Evolutionary conservation across 1,139 yeast species (phyloP), one percentile per base, ranked within the genome.

Genomic region (Taiozyma sp.): DNA sequence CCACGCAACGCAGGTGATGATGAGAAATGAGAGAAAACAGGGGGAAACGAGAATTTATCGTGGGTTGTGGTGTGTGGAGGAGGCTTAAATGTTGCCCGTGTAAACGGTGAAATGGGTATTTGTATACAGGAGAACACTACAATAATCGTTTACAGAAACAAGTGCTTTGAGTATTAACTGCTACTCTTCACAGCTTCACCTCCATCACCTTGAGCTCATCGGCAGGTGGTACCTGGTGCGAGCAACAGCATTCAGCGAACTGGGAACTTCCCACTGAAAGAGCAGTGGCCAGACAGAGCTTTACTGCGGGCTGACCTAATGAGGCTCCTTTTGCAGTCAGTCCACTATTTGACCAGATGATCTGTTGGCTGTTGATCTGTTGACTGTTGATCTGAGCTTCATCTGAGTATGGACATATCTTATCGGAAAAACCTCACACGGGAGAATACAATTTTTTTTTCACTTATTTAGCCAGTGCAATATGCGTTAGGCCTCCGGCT

Each of bases 1-100:
- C 49, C 49, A 47, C 49, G 49, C 49, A 47, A 47, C 49, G 46
- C 41, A 37, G 41, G 41, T 37, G 41, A 37, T 37, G 41, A 37
- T 16, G 24, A 37, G 41, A 37, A 32, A 32, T 13, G 35, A 32
- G 19, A 32, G n/a, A 32, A n/a, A 8, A 6, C 19, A 19, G 19
- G 41, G 41, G 19, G 19, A 37, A 19, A 37, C 16, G 35, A 32
- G 35, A 32, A 32, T 32, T n/a, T 32, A 32, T 32, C 14, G 19
- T 32, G 3, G 35, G 4, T 6, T 32, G 35, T 6, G 8, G n/a
- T 4, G 30, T 19, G 19, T 19, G 19, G 19, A 19, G 19, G 19
- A 19, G 19, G 19, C 19, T 19, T 19, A 19, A 19, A 19, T 19
- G 19, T 19, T 29, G 11, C 30, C 10, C 2, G 13, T 29, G 11